Evolutionary conservation across 345 rosid species (phyloP), one percentile per base, ranked within the genome.

Genomic region (Balakata baccata): DNA sequence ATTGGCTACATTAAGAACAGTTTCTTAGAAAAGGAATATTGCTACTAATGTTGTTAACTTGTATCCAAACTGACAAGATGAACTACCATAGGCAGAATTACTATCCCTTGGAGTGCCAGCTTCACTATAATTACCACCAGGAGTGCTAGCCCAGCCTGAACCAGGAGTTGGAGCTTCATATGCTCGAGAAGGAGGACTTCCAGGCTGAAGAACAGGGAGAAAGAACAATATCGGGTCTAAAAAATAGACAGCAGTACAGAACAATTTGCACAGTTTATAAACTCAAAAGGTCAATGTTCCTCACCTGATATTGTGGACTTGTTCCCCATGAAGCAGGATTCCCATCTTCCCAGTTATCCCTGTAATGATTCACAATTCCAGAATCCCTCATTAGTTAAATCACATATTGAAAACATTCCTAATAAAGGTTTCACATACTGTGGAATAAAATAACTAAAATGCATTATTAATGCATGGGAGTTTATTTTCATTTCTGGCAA

Each of bases 121-220:
- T 37, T 92, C 98, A 52, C 91, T 88, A 77, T 90, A 94, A 82
- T 78, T 92, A 69, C 97, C 94, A 72, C 97, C 90, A 20, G 98
- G 97, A 78, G 97, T 94, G 82, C 78, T 87, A 53, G 93, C 90
- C 96, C 96, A 94, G 69, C 92, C 93, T 47, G 96, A 86, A 77
- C 98, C 94, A 75, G 98, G 97, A 66, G 97, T 92, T 61, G 98
- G 99, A 61, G 99, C 97, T 84, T 92, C 99, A 73, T 89, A 95
- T 4, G 89, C 77, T 53, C 97, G 87, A 62, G 93, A 87, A 68
- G 93, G 96, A 71, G 98, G 98, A 81, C 94, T 95, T 83, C 92
- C 97, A n/a, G 93, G 94, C 95, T 95, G 89, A 22, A 78, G 74
- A 78, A 65, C 17, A 39, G 16, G 7, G 23, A 50, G 20, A 34